Conservation (phyloP, 257 asterid species). For the Ophiorrhiza pumila region DNA sequence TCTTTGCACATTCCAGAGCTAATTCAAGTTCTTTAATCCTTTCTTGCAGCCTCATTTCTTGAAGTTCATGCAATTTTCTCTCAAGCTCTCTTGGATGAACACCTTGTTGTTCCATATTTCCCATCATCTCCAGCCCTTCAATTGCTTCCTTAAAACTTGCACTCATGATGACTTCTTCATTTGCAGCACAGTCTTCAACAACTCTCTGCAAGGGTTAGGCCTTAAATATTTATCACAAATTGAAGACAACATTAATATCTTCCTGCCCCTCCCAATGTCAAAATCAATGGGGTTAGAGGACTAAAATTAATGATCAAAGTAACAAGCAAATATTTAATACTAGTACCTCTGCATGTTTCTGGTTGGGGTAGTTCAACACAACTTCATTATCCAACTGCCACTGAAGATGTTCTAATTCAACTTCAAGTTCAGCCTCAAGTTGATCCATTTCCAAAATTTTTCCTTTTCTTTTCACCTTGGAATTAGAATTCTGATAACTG, state of each 20-base stretch:
- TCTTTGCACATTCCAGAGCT: constrained; percentile 45
- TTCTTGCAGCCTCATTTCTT: constrained; percentile 54
- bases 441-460: constrained; percentile 49
- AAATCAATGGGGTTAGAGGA: no score
- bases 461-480: constrained; percentile 17
- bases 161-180: constrained; percentile 32
- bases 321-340: no score
- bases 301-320: no score
- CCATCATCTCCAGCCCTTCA: constrained; percentile 15
- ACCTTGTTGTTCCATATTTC: constrained; percentile 27
- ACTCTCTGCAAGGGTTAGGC: constrained; percentile 27
- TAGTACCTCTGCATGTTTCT: constrained; percentile 44
- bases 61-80: constrained; percentile 51
- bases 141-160: constrained; percentile 26
- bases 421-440: constrained; percentile 64
- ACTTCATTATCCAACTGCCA: constrained; percentile 36
- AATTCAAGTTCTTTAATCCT: constrained; percentile 61
- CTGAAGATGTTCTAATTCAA: constrained; percentile 54
- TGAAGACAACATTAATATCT: no score
- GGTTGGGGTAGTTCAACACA: constrained; percentile 14
- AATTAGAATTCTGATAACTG: constrained; percentile 18
- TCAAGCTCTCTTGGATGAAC: constrained; percentile 59
- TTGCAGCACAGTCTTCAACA: constrained; percentile 41
- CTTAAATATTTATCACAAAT: neutral
- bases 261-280: no score